Percentiles rank a stretch among this genome's conserved stretches.
Evolutionary conservation across 805 yeast genomes (phyloP).

Genomic region (Metschnikowia vanudenii): DNA sequence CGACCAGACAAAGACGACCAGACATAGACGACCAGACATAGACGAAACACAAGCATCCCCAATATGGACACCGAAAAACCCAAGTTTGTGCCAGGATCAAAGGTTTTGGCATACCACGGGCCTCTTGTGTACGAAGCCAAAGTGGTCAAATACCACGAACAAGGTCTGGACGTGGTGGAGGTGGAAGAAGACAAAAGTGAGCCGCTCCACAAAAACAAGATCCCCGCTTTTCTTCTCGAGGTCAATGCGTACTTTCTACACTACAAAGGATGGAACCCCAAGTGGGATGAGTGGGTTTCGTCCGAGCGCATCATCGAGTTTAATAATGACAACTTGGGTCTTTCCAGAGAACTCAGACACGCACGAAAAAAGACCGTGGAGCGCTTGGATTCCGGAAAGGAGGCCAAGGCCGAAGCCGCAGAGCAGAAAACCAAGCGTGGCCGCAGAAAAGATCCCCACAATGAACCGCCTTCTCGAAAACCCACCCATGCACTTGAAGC

Average conservation of each 20-base stretch:
- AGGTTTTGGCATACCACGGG: conserved; percentile 79
- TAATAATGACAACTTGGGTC: conserved; percentile 63
- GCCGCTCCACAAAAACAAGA: conserved; percentile 30
- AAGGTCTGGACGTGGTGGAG: conserved; percentile 41
- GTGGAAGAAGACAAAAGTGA: conserved; percentile 41
- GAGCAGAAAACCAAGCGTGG: conserved; percentile 8
- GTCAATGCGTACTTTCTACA: conserved; percentile 65
- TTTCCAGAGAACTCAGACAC: conserved; percentile 26
- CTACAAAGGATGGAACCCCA: conserved; percentile 91
- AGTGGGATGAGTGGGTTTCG: conserved; percentile 97
- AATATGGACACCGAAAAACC: neutral
- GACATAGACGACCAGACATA: too few relatives aligned
- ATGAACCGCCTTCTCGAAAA: conserved; percentile 7
- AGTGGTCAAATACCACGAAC: conserved; percentile 61
- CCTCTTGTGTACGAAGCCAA: conserved; percentile 89
- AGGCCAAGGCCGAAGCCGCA: conserved; percentile 12
- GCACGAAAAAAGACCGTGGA: conserved; percentile 21
- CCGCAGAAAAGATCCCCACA: conserved; percentile 10
- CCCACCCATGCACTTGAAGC: too few relatives aligned
- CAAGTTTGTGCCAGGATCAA: conserved; percentile 22
- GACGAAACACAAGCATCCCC: too few relatives aligned
- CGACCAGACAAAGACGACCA: too few relatives aligned
- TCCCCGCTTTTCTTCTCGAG: conserved; percentile 27
- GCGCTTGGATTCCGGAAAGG: conserved; percentile 17
- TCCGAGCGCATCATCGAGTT: conserved; percentile 63